Conservation (phyloP, 768 basidiomycete species). For the Clavulina sp. region DNA sequence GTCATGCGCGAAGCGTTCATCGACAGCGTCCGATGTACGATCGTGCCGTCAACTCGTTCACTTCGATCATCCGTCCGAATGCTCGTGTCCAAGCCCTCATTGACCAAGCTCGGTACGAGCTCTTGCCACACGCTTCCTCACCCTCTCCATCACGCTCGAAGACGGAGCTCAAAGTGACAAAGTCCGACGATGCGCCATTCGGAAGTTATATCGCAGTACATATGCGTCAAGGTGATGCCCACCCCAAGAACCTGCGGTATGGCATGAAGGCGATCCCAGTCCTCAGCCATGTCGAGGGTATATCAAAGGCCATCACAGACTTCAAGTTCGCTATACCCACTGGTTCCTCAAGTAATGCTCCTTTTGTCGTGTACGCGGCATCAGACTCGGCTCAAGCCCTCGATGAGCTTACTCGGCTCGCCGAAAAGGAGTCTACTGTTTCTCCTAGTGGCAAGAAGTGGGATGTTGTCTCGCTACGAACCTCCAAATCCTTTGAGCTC, state of each 20-base stretch:
- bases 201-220: neutral
- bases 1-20: slow-evolving; percentile 37
- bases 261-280: neutral
- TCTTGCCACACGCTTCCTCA: neutral
- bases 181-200: neutral
- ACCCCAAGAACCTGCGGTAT: neutral
- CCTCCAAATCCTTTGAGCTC: neutral
- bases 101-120: neutral
- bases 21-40: slow-evolving; percentile 40
- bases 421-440: no score
- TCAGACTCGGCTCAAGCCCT: neutral
- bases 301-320: no score
- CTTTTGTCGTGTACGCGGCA: neutral
- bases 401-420: neutral
- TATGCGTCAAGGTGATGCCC: neutral
- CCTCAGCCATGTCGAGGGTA: no score
- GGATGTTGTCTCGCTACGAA: neutral
- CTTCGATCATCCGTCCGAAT: slow-evolving; percentile 17
- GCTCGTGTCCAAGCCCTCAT: neutral
- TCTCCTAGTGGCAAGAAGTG: neutral
- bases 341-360: no score
- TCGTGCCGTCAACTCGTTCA: slow-evolving; percentile 30
- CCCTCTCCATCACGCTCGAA: no score
- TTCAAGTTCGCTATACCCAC: no score
- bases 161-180: no score